Evolutionary conservation across 805 yeast genomes (phyloP).

Genomic region (Candida oleophila): DNA sequence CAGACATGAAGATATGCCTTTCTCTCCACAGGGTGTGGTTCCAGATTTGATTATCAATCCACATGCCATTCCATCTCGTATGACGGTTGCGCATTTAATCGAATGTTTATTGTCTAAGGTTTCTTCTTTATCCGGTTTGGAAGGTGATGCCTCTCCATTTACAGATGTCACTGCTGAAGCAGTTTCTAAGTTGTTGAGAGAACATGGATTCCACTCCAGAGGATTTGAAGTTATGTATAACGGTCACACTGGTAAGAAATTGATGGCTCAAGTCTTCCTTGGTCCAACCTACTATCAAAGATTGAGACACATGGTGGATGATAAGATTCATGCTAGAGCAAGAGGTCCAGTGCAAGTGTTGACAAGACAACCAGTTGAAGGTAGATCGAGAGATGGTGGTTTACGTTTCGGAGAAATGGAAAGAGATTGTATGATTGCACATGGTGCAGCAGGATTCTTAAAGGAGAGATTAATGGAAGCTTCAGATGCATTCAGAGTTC

Average conservation of each 20-base stretch:
- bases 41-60: constrained; percentile 98
- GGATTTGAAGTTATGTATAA: constrained; percentile 99
- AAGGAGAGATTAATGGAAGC: constrained; percentile 99
- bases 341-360: constrained; percentile 98
- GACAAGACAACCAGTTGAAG: constrained; percentile 98
- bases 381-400: constrained; percentile 99
- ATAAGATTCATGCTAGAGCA: constrained; percentile 98
- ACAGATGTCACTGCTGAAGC: constrained; percentile 99
- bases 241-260: constrained; percentile 97
- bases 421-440: constrained; percentile 99
- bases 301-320: constrained; percentile 98
- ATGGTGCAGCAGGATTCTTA: constrained; percentile 98
- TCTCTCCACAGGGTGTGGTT: constrained; percentile 90
- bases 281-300: constrained; percentile 99
- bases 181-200: constrained; percentile 85
- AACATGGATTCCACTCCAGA: constrained; percentile 95
- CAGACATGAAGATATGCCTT: constrained; percentile 99
- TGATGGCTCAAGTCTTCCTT: constrained; percentile 97
- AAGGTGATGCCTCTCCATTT: constrained; percentile 99
- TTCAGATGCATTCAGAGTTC: constrained; percentile 97
- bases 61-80: constrained; percentile 99
- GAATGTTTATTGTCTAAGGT: constrained; percentile 97
- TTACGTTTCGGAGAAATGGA: constrained; percentile 99
- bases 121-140: constrained; percentile 90
- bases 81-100: constrained; percentile 99